These are phyloP conservation scores for Guadua angustifolia DNA, from an alignment of 176 grass and related monocot species.

Conservation along the genomic window DNA sequence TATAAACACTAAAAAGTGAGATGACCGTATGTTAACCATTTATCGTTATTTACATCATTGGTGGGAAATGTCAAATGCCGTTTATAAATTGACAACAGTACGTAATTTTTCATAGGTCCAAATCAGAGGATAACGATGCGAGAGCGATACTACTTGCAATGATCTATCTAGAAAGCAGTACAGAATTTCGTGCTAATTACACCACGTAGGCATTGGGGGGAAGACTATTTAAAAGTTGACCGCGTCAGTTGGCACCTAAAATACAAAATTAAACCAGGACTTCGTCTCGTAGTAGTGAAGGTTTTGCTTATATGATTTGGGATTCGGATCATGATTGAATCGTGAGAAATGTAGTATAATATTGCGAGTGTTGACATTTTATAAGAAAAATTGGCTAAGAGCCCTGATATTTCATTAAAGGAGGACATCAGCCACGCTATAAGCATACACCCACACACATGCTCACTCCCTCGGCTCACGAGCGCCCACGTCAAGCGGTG, in stretches of 20 bases:
- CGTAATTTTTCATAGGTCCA: not conserved
- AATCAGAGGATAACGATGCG: not conserved
- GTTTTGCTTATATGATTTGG: conserved; percentile 18
- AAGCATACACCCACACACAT: no score
- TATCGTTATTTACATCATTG: no score
- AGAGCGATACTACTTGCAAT: not conserved
- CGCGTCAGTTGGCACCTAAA: not conserved
- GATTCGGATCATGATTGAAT: conserved; percentile 5
- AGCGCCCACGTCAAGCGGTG: no score
- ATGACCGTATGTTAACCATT: no score
- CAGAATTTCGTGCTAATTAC: not conserved
- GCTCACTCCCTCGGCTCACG: no score
- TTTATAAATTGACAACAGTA: not conserved
- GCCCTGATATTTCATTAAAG: no score
- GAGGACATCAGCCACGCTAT: no score
- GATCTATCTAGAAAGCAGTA: not conserved
- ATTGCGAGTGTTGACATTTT: not conserved
- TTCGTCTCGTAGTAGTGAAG: not conserved
- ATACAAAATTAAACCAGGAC: conserved; percentile 28
- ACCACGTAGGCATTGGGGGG: not conserved
- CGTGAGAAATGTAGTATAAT: not conserved
- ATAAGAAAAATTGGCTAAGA: no score
- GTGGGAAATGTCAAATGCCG: not conserved
- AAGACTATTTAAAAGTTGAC: not conserved
- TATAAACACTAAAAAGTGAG: no score